Percentiles rank a stretch among this genome's conserved stretches.
Conservation (phyloP, 2,329 filamentous ascomycete species). For the Cylindrodendrum hubeiense region DNA sequence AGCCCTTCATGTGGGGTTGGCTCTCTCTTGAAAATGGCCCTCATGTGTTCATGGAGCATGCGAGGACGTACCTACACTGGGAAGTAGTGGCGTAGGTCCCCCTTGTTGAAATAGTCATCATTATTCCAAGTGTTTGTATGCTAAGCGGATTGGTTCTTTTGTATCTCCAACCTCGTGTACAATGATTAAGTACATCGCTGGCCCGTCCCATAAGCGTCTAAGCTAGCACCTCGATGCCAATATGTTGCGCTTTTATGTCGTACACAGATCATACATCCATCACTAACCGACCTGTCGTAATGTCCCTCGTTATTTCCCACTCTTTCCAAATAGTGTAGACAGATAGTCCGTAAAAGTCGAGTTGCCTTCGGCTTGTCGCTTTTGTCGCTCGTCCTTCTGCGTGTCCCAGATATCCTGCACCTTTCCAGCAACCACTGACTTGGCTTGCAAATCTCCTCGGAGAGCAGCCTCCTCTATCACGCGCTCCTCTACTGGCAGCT, state of each 20-base stretch:
- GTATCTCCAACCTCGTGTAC: background rate
- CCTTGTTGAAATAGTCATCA: background rate
- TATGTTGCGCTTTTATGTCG: conserved; percentile 13
- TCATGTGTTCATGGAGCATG: too few species aligned
- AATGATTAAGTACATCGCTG: background rate
- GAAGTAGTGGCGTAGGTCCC: background rate
- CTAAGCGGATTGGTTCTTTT: background rate
- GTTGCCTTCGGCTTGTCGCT: conserved; percentile 51
- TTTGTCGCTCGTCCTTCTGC: conserved; percentile 68
- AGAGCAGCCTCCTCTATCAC: conserved; percentile 74
- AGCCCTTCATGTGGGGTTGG: background rate
- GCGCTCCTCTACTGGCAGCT: conserved; percentile 69
- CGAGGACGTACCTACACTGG: background rate
- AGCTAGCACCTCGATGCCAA: background rate
- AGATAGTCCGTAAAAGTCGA: conserved; percentile 48
- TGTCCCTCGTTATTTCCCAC: conserved; percentile 39
- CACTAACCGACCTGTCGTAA: background rate
- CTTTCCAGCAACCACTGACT: conserved; percentile 71
- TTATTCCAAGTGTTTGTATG: background rate
- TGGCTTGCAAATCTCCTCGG: conserved; percentile 71
- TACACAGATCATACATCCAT: conserved; percentile 37
- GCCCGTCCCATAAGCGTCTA: background rate
- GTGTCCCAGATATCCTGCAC: conserved; percentile 55
- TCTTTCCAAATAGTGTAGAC: conserved; percentile 45
- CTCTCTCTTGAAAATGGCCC: background rate